These are phyloP conservation scores for Panus rudis DNA, from an alignment of 768 basidiomycete species.

Conservation along the genomic window DNA sequence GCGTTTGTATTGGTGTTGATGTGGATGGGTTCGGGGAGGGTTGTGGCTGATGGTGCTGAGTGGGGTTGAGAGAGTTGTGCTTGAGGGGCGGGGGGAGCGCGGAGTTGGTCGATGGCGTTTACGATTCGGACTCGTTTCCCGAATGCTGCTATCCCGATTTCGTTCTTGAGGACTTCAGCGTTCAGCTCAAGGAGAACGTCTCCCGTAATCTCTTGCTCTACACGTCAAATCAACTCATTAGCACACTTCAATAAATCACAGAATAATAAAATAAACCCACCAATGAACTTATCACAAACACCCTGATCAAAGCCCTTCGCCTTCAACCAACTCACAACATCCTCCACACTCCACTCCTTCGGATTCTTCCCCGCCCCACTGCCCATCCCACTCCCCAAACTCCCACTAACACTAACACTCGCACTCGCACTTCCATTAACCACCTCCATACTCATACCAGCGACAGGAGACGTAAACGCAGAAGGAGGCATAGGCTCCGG, in stretches of 20 bases:
- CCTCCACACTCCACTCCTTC: conserved; percentile 78
- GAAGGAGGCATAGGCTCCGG: not conserved
- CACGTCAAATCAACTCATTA: conserved; percentile 3
- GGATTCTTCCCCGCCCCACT: too few species aligned
- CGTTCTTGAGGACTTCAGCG: conserved; percentile 80
- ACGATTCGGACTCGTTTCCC: conserved; percentile 92
- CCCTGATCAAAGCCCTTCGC: conserved; percentile 78
- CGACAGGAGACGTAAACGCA: conserved; percentile 1
- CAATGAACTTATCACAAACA: conserved; percentile 80
- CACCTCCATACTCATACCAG: too few species aligned
- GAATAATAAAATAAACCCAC: conserved; percentile 37
- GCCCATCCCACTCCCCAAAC: too few species aligned
- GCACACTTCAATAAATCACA: conserved; percentile 5
- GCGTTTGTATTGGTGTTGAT: too few species aligned
- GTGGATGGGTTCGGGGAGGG: too few species aligned
- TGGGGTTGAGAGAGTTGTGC: too few species aligned
- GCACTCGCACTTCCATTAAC: too few species aligned
- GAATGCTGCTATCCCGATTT: conserved; percentile 90
- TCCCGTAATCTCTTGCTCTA: conserved; percentile 98
- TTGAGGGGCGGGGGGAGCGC: conserved; percentile 62
- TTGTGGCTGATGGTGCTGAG: too few species aligned
- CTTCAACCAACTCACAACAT: conserved; percentile 86
- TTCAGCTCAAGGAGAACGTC: conserved; percentile 96
- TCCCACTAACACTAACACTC: too few species aligned
- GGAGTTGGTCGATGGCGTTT: conserved; percentile 86